Percentiles rank a stretch among this genome's conserved stretches.
Conservation (phyloP, 495 filamentous ascomycete genomes). For the Neurospora intermedia region DNA sequence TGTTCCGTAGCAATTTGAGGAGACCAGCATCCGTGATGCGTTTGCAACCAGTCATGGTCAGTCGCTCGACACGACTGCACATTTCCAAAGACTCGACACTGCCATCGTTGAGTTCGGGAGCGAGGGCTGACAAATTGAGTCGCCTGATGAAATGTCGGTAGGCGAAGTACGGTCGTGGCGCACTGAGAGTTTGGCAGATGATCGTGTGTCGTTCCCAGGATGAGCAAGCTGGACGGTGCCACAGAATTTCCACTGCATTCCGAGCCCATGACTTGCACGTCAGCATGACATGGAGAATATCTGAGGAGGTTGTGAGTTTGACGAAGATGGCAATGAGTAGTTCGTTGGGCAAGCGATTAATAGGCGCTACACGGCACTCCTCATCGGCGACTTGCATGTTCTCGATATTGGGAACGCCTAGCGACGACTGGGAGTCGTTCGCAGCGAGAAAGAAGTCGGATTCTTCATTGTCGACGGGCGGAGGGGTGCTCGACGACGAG, state of each 20-base stretch:
- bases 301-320: constrained; percentile 61
- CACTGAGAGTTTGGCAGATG: constrained; percentile 65
- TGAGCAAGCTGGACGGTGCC: constrained; percentile 87
- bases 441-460: constrained; percentile 80
- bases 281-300: constrained; percentile 81
- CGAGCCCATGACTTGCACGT: constrained; percentile 87
- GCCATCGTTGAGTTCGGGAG: constrained; percentile 72
- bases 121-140: constrained; percentile 75
- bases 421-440: constrained; percentile 86
- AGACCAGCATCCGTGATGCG: constrained; percentile 76
- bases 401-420: constrained; percentile 65
- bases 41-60: constrained; percentile 87
- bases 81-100: constrained; percentile 69
- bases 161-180: constrained; percentile 60
- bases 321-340: constrained; percentile 87
- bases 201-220: constrained; percentile 67
- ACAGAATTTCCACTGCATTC: constrained; percentile 85
- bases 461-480: constrained; percentile 68
- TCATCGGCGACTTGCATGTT: constrained; percentile 54
- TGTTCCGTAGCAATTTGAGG: constrained; percentile 66
- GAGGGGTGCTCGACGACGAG: constrained; percentile 76
- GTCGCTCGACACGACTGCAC: constrained; percentile 85
- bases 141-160: constrained; percentile 84
- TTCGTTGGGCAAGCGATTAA: constrained; percentile 81
- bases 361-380: constrained; percentile 53